A percentile compares a stretch with the other conserved stretches of the same genome.
phyloP scores from a whole-genome alignment of 768 basidiomycete species.

The Serendipita sp. region DNA sequence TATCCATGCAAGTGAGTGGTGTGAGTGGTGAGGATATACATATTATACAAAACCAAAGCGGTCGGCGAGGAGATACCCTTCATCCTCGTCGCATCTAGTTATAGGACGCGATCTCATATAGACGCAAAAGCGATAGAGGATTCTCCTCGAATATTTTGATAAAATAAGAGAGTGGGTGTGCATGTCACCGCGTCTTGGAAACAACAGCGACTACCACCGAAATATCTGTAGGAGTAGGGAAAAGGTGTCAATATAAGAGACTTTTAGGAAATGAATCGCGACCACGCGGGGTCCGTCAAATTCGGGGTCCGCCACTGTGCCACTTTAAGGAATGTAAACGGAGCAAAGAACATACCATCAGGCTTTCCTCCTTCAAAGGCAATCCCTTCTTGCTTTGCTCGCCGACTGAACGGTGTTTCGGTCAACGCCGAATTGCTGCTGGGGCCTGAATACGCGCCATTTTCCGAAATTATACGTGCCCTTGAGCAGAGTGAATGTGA shows the following conservation, averaged over 20 bases:
- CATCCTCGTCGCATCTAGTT: background rate
- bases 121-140: background rate
- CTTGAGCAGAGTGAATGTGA: slow-evolving; percentile 1
- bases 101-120: too few species aligned
- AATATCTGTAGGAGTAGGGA: slow-evolving; percentile 30
- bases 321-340: too few species aligned
- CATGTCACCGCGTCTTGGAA: slow-evolving; percentile 18
- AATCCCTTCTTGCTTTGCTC: slow-evolving; percentile 59
- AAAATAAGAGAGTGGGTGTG: background rate
- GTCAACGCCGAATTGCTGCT: slow-evolving; percentile 14
- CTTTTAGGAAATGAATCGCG: background rate
- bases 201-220: slow-evolving; percentile 52
- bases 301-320: too few species aligned
- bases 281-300: too few species aligned
- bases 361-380: slow-evolving; percentile 67
- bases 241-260: slow-evolving; percentile 4
- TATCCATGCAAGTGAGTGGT: too few species aligned
- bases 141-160: background rate
- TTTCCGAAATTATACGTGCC: background rate
- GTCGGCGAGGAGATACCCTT: background rate
- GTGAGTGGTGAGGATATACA: too few species aligned
- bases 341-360: slow-evolving; percentile 40
- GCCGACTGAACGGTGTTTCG: slow-evolving; percentile 73
- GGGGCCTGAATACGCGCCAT: background rate
- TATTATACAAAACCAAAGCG: too few species aligned